phyloP scores from a whole-genome alignment of 805 yeast species.

The Lipomyces sp. region DNA sequence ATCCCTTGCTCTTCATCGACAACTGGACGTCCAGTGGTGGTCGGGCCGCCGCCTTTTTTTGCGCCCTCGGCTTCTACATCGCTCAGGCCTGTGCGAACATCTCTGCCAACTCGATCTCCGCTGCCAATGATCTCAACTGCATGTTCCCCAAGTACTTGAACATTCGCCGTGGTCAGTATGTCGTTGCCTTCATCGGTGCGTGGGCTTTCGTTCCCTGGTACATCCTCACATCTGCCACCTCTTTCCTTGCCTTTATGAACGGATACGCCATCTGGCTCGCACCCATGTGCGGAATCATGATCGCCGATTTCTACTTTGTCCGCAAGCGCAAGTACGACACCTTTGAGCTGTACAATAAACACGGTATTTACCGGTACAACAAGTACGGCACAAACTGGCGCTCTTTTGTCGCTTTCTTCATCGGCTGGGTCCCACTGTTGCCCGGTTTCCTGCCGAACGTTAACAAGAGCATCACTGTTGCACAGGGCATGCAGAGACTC shows the following conservation, averaged over 20 bases:
- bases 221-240: constrained; percentile 62
- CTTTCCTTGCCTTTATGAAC: constrained; percentile 72
- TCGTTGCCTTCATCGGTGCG: constrained; percentile 69
- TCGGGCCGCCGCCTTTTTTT: constrained; percentile 76
- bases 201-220: constrained; percentile 79
- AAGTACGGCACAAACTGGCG: constrained; percentile 46
- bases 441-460: constrained; percentile 28
- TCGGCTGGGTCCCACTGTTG: constrained; percentile 31
- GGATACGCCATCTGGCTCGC: constrained; percentile 82
- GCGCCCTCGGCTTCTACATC: constrained; percentile 64
- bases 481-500: constrained; percentile 14
- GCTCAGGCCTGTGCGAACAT: constrained; percentile 79
- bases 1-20: constrained; percentile 45
- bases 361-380: constrained; percentile 44
- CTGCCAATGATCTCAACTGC: constrained; percentile 50
- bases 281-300: constrained; percentile 74
- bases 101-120: constrained; percentile 52
- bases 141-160: constrained; percentile 47
- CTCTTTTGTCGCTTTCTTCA: constrained; percentile 41
- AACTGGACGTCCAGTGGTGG: constrained; percentile 47
- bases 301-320: constrained; percentile 42
- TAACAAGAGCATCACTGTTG: constrained; percentile 7
- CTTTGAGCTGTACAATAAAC: constrained; percentile 42
- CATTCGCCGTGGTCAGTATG: constrained; percentile 60
- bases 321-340: constrained; percentile 44